Evolutionary conservation across 805 yeast genomes (phyloP), one percentile per base, ranked within the genome.

Genomic region (Nakazawaea ambrosiae): DNA sequence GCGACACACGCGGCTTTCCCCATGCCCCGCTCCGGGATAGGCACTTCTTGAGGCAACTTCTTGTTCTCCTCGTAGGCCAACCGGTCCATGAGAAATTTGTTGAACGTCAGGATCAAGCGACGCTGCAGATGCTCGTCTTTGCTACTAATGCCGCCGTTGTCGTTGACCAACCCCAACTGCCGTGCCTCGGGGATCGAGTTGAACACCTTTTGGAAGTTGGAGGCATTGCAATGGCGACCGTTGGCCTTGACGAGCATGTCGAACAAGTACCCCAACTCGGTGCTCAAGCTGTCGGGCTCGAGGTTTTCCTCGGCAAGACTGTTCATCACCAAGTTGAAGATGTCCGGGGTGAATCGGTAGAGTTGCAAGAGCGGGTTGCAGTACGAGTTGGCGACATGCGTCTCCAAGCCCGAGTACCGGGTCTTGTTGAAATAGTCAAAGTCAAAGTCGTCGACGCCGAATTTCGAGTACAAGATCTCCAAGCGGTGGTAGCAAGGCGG

Each of bases 371-470:
- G 57, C 0, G 95, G 68, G 55, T 92, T 92, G 42, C 82, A 75
- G 50, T 78, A 79, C 0, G 92, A 72, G 48, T 84, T 85, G 36
- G 81, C 85, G 9, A 82, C 70, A 51, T 88, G 92, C 8, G 88
- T 81, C 55, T 92, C 97, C n/a, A 90, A 65, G 0, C 97, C 97
- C 2, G 97, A 75, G 39, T 66, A 80, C 1, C 51, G 44, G 0
- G 97, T 83, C 27, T 68, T 66, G 53, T 90, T 90, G 63, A 82
- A 90, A 49, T 78, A 81, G 37, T 74, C 79, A 54, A 92, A 90
- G 60, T 90, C 96, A 60, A 92, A 92, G 56, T 88, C 96, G 48
- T 82, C 87, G 22, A 92, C 88, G 20, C 98, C 98, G 57, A 87
- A 90, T 49, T 75, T 80, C 40, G 94, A 83, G 57, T 89, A 90